Evolutionary conservation across 306 rosid genomes (phyloP).

Genomic region (Boehmeria nivea): DNA sequence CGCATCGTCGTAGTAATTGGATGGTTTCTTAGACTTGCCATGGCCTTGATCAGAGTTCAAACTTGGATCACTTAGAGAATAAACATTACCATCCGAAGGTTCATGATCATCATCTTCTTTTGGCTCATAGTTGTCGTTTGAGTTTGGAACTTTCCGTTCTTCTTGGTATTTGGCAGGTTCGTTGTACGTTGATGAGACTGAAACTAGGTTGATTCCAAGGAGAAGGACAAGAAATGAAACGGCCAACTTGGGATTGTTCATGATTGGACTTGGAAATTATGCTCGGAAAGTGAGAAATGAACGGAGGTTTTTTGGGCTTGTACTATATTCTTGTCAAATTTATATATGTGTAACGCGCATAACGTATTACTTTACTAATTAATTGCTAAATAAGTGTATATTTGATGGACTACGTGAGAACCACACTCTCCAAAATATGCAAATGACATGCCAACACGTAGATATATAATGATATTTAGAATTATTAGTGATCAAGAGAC

Average conservation of each 20-base stretch:
- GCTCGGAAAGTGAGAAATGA: neutral
- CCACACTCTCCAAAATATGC: constrained; percentile 15
- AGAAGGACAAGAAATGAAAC: constrained; percentile 17
- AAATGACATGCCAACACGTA: constrained; percentile 35
- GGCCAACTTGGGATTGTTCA: neutral
- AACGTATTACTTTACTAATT: too few relatives aligned
- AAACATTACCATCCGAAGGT: constrained; percentile 15
- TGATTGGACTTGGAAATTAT: neutral
- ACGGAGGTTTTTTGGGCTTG: neutral
- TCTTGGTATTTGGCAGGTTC: neutral
- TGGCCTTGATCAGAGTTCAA: neutral
- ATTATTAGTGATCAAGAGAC: neutral
- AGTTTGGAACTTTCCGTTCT: neutral
- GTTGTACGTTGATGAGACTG: constrained; percentile 11
- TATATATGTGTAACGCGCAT: neutral
- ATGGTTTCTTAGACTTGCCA: neutral
- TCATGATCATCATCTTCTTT: neutral
- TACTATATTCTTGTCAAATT: neutral
- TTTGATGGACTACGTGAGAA: constrained; percentile 30
- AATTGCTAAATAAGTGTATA: too few relatives aligned
- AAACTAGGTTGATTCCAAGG: constrained; percentile 28
- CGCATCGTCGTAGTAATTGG: constrained; percentile 33
- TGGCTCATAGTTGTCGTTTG: neutral
- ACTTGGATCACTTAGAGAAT: constrained; percentile 35
- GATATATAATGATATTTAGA: neutral